Evolutionary conservation across 768 basidiomycete species (phyloP).

Genomic region (Calvatia gigantea): DNA sequence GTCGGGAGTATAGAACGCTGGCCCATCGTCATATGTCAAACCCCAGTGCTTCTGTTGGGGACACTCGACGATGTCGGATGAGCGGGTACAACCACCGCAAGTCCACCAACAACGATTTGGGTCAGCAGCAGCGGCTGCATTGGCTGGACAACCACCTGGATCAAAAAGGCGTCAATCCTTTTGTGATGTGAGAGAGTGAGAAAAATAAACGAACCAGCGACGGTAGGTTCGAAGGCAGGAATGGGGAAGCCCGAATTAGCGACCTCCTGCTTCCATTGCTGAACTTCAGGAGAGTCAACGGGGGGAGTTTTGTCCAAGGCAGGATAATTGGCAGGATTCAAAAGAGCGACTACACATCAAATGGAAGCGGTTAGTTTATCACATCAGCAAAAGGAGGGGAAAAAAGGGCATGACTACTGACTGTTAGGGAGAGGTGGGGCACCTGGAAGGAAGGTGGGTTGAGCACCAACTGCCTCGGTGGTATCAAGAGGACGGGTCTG

Average conservation of each 20-base stretch:
- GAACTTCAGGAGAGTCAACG: conserved; percentile 57
- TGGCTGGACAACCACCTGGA: conserved; percentile 59
- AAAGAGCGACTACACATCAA: conserved; percentile 30
- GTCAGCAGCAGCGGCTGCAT: conserved; percentile 53
- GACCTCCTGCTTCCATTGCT: conserved; percentile 70
- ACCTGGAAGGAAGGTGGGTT: conserved; percentile 45
- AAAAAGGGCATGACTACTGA: conserved; percentile 21
- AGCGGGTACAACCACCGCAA: conserved; percentile 64
- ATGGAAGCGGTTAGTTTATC: not conserved
- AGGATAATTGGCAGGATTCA: conserved; percentile 60
- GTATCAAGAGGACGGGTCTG: conserved; percentile 42
- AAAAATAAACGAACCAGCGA: conserved; percentile 28
- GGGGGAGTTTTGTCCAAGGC: conserved; percentile 59
- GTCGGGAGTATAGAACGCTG: conserved; percentile 71
- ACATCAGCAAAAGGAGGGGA: not conserved
- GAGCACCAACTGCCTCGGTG: conserved; percentile 46
- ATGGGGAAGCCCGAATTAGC: conserved; percentile 50
- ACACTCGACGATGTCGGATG: conserved; percentile 73
- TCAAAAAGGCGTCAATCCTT: conserved; percentile 1
- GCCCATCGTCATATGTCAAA: conserved; percentile 74
- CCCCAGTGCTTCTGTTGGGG: conserved; percentile 60
- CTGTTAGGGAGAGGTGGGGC: conserved; percentile 62
- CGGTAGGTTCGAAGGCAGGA: conserved; percentile 47
- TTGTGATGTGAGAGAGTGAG: conserved; percentile 3
- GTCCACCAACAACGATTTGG: conserved; percentile 74